These are phyloP conservation scores for Aspergillus egyptiacus DNA, from an alignment of 495 filamentous ascomycete genomes.

Conservation along the genomic window DNA sequence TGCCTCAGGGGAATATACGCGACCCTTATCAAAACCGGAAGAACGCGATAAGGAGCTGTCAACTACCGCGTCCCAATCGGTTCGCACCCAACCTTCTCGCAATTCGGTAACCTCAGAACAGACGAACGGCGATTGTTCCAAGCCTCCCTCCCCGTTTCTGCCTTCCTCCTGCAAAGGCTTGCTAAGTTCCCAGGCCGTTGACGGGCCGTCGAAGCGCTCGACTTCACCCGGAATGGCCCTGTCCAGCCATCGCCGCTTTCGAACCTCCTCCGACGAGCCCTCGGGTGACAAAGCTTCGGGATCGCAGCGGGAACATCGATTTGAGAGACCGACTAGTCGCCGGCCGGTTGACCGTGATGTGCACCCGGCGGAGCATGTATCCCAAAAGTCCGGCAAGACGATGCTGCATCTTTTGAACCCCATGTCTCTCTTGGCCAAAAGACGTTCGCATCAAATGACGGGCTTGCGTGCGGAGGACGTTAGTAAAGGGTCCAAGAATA, in stretches of 20 bases:
- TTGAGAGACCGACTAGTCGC: constrained; percentile 19
- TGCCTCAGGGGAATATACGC: constrained; percentile 23
- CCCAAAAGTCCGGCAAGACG: constrained; percentile 47
- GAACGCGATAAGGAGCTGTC: constrained; percentile 23
- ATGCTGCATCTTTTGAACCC: constrained; percentile 65
- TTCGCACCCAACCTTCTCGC: constrained; percentile 26
- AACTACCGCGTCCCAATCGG: constrained; percentile 23
- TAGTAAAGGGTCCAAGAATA: constrained; percentile 39
- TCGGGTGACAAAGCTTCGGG: constrained; percentile 24
- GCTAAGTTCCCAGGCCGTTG: constrained; percentile 19
- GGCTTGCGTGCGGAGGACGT: constrained; percentile 42
- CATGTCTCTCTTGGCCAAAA: constrained; percentile 56
- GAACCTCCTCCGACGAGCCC: constrained; percentile 30
- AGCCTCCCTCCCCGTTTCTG: constrained; percentile 35
- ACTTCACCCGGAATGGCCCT: constrained; percentile 22
- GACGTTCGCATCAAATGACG: constrained; percentile 49
- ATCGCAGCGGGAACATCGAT: constrained; percentile 25
- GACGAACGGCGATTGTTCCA: constrained; percentile 28
- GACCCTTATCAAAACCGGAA: constrained; percentile 34
- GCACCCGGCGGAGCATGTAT: constrained; percentile 22
- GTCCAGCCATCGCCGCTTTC: constrained; percentile 31
- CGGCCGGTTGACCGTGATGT: constrained; percentile 31
- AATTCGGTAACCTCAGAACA: constrained; percentile 21
- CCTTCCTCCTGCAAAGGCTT: constrained; percentile 31
- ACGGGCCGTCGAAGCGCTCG: constrained; percentile 26